Conservation (phyloP, 441 rosid species). For the Dalechampia spathulata region DNA sequence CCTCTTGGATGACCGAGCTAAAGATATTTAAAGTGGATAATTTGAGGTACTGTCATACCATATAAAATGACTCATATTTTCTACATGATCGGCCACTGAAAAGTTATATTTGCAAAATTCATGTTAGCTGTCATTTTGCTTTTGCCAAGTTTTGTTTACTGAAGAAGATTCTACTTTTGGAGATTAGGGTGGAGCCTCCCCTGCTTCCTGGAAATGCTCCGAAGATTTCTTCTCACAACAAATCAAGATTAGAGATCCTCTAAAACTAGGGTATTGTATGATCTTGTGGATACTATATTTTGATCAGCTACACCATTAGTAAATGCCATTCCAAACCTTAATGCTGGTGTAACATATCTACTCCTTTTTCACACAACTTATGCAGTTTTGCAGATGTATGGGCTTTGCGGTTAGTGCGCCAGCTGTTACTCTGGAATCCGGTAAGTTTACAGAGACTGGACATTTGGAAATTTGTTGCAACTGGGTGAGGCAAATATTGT, state of each 20-base stretch:
- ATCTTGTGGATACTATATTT: conserved; percentile 13
- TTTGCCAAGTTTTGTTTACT: background rate
- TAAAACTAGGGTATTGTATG: conserved; percentile 65
- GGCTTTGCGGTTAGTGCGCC: conserved; percentile 90
- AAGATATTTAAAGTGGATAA: no score
- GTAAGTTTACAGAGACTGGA: conserved; percentile 36
- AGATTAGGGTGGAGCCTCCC: conserved; percentile 62
- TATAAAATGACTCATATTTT: no score
- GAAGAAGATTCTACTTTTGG: conserved; percentile 4
- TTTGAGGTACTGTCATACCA: no score
- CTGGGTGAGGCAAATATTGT: background rate
- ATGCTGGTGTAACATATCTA: conserved; percentile 2
- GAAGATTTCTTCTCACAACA: conserved; percentile 77
- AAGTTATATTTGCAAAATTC: no score
- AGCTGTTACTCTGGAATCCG: conserved; percentile 76
- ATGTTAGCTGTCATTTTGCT: no score
- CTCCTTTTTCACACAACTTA: conserved; percentile 1
- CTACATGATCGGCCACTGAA: no score
- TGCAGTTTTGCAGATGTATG: conserved; percentile 64
- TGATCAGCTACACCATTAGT: background rate
- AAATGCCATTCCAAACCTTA: conserved; percentile 1
- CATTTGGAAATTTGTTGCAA: conserved; percentile 2
- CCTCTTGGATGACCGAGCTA: no score
- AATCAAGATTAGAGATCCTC: conserved; percentile 89
- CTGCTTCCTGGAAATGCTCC: conserved; percentile 96